Evolutionary conservation across 768 basidiomycete genomes (phyloP), one percentile per base, ranked within the genome.

Genomic region (Gymnopilus junonius): DNA sequence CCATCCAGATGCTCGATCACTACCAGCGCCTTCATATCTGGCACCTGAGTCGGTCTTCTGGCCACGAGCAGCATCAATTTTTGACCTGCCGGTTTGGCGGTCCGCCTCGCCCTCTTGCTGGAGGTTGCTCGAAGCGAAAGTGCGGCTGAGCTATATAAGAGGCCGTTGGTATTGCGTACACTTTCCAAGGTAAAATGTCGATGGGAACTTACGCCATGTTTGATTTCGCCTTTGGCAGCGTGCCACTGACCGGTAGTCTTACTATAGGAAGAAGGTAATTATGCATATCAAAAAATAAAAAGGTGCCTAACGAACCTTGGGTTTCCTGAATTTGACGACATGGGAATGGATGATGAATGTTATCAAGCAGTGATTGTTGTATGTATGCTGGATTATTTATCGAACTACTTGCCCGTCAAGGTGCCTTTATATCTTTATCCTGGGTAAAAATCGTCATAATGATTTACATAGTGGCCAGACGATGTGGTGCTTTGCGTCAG

Each of bases 211-310:
- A 59, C 58, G 14, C 58, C 46, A 8, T 59, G 43, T 35, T 59
- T 59, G 11, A 59, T n/a, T 35, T 59, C 48, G 32, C 58, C 58
- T 51, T 59, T 59, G 43, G 58, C 34, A 27, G 58, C 25, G 45
- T 59, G 58, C 34, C 45, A 51, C 23, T 48, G 43, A 3, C 46
- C 58, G 1, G 46, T 20, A 17, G 29, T 59, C 21, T 59, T 34
- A 17, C 58, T 59, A 15, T 4, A 14, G 10, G 1, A 32, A 23
- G 15, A 5, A 8, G 32, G 17, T 35, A 21, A 17, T 11, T 3
- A 6, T 27, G 11, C 4, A 15, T n/a, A 17, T 0, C 21, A 15
- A 12, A 27, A 8, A 14, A 17, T 31, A 21, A 3, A 6, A n/a
- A n/a, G n/a, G n/a, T n/a, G n/a, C n/a, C n/a, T 3, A 15, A 23